phyloP scores from a whole-genome alignment of 2,329 filamentous ascomycete species.

The Aspergillus tanneri region DNA sequence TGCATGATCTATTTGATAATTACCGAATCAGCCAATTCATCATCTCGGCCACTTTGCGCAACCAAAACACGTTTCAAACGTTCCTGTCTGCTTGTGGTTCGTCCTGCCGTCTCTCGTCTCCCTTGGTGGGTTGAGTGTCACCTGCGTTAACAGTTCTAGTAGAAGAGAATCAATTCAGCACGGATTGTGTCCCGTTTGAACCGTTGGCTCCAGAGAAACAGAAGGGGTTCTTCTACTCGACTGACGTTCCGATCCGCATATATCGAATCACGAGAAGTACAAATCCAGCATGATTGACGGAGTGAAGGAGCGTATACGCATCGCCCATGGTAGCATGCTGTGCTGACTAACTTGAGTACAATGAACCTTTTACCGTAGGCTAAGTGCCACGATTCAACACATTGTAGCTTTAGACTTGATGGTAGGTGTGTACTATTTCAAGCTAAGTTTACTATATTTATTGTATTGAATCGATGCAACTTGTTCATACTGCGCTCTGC shows the following conservation, averaged over 20 bases:
- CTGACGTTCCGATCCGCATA: slow-evolving; percentile 38
- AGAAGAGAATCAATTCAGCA: slow-evolving; percentile 37
- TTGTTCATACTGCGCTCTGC: no score
- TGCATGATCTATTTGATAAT: slow-evolving; percentile 57
- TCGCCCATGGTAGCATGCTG: no score
- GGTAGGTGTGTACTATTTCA: no score
- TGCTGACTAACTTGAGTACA: no score
- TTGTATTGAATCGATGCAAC: no score
- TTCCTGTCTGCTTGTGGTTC: slow-evolving; percentile 60
- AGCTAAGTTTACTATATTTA: no score
- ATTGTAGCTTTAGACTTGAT: no score
- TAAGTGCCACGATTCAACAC: no score
- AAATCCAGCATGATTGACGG: background rate
- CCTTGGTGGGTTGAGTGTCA: background rate
- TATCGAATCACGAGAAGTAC: slow-evolving; percentile 31
- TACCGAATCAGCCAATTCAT: slow-evolving; percentile 54
- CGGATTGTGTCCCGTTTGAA: slow-evolving; percentile 42
- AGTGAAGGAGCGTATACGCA: no score
- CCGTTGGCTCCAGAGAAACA: slow-evolving; percentile 46
- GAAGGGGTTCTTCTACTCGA: slow-evolving; percentile 50
- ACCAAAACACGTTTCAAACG: slow-evolving; percentile 59
- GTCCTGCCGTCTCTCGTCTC: slow-evolving; percentile 25
- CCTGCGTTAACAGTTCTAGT: background rate
- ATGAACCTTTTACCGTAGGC: no score
- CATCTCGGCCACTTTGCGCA: slow-evolving; percentile 62